A percentile compares a stretch with the other conserved stretches of the same genome.
These are phyloP conservation scores for Pythium folliculosum DNA, from an alignment of 352 stramenopile species.

Conservation along the genomic window DNA sequence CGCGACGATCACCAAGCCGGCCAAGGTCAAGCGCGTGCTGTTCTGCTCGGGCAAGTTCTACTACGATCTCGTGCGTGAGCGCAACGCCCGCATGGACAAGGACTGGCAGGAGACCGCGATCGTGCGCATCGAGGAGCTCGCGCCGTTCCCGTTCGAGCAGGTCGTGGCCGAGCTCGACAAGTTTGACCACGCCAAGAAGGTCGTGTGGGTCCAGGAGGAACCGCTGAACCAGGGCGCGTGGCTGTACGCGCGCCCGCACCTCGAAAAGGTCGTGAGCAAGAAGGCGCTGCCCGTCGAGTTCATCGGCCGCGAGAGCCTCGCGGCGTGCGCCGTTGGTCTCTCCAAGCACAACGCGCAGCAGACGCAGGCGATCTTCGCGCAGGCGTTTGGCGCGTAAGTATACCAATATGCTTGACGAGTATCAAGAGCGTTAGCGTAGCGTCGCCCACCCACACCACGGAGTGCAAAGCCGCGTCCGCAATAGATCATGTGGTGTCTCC, in stretches of 20 bases:
- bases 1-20: slow-evolving; percentile 41
- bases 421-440: too few relatives aligned
- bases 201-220: slow-evolving; percentile 85
- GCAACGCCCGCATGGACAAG: slow-evolving; percentile 42
- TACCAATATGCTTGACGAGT: too few relatives aligned
- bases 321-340: slow-evolving; percentile 69
- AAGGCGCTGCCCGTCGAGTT: slow-evolving; percentile 58
- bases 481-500: too few relatives aligned
- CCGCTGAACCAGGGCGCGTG: slow-evolving; percentile 81
- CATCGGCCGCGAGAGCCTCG: slow-evolving; percentile 74
- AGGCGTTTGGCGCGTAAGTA: slow-evolving; percentile 48
- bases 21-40: slow-evolving; percentile 66
- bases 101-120: slow-evolving; percentile 57
- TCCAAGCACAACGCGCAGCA: slow-evolving; percentile 73
- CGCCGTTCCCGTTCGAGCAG: slow-evolving; percentile 83
- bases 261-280: slow-evolving; percentile 72
- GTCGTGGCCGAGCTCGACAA: slow-evolving; percentile 53
- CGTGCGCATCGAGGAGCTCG: slow-evolving; percentile 77
- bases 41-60: slow-evolving; percentile 88
- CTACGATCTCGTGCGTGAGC: slow-evolving; percentile 80
- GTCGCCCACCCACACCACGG: too few relatives aligned
- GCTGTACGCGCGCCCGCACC: slow-evolving; percentile 65
- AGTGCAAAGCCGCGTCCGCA: too few relatives aligned
- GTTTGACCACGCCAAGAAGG: slow-evolving; percentile 64
- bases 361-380: slow-evolving; percentile 57